Base-by-base conservation (phyloP, 83 land plant genomes). In the Thuja plicata region DNA sequence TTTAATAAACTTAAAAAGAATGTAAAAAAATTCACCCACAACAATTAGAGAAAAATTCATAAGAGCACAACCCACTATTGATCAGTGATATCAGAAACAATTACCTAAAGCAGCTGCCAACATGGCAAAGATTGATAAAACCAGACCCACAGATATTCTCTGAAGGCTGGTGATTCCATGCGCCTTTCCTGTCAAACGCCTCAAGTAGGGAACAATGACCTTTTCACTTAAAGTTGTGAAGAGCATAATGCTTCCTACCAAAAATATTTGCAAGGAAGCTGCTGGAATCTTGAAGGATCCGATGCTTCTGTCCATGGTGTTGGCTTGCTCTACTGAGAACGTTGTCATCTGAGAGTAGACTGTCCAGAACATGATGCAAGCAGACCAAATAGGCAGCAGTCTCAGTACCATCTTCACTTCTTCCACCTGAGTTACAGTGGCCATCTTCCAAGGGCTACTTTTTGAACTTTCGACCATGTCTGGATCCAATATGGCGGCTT, bases 311-410 rank as follows among this genome's bases (percentile, higher is more conserved):
- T 93, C 87, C 93, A 92, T 92, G 90, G 85, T 77, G 8, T 91
- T 90, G 50, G 93, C 93, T 87, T 93, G 93, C 78, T 93, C 93
- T 34, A 93, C 88, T 8, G 93, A 90, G 93, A 94, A 94, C 2
- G 94, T 92, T 8, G 88, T 90, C 93, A 93, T 93, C 84, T 93
- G 43, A 30, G 94, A 93, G 91, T 93, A 93, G 55, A 94, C 73
- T 40, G 96, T 93, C 94, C 94, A 93, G 89, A 94, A 94, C 89
- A 92, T 93, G 74, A 94, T 94, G 86, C 96, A 92, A 1, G 93
- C 89, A 52, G 96, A 92, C 94, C 94, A 93, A 30, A 92, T 92
- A 0, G 94, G 94, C 24, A 94, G 84, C 43, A 94, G 89, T 87
- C 91, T 94, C 4, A 93, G 27, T 1, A 93, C 88, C 96, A 93